These are phyloP conservation scores for Nitzschia sp. DNA, from an alignment of 108 stramenopile species.

Conservation along the genomic window DNA sequence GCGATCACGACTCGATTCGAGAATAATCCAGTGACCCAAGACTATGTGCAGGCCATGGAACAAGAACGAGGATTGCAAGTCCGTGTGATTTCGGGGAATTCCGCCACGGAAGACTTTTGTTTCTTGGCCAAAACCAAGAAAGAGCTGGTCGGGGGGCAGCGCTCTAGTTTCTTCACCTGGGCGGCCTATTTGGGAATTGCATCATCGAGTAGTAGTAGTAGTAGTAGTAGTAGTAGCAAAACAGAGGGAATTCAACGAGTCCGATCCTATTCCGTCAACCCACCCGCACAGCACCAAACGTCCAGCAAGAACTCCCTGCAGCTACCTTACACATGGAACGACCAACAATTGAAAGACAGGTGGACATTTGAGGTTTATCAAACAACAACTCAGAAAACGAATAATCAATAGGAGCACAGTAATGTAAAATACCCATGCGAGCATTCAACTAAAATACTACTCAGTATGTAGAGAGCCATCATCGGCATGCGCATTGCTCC, in stretches of 20 bases:
- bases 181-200: conserved; percentile 42
- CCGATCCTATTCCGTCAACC: conserved; percentile 8
- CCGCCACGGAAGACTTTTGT: conserved; percentile 56
- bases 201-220: not conserved
- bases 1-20: conserved; percentile 38
- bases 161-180: conserved; percentile 43
- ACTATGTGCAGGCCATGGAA: conserved; percentile 34
- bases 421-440: too few relatives aligned
- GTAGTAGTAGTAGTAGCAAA: too few relatives aligned
- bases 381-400: too few relatives aligned
- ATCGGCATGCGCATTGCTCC: too few relatives aligned
- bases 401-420: too few relatives aligned
- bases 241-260: not conserved
- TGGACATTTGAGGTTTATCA: conserved; percentile 6
- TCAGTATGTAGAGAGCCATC: too few relatives aligned
- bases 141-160: conserved; percentile 31
- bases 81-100: conserved; percentile 31
- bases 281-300: not conserved
- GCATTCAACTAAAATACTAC: too few relatives aligned
- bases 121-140: conserved; percentile 43
- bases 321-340: conserved; percentile 4
- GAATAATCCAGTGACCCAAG: conserved; percentile 11
- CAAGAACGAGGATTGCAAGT: conserved; percentile 35
- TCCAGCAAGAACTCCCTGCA: not conserved
- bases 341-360: not conserved